Evolutionary conservation across 169 alveolate species (phyloP).

Genomic region (Cryptosporidium ubiquitum): DNA sequence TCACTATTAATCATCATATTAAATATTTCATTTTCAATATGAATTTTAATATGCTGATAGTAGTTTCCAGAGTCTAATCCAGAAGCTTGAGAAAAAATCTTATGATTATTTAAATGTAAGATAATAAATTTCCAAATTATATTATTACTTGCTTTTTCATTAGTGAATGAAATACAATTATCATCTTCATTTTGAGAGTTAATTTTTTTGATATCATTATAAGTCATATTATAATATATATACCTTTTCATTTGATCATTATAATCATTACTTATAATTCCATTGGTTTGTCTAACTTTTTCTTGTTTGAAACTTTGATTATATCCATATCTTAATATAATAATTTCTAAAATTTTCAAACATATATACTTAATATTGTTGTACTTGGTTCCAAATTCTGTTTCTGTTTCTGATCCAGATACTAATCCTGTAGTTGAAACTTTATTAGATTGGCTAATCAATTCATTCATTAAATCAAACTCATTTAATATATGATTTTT

Average conservation of each 20-base stretch:
- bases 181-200: background rate
- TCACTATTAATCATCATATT: background rate
- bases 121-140: conserved; percentile 24
- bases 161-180: too few relatives aligned
- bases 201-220: background rate
- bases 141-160: too few relatives aligned
- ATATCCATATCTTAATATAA: background rate
- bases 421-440: too few relatives aligned
- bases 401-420: background rate
- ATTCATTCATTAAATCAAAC: conserved; percentile 22
- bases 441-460: background rate
- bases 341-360: conserved; percentile 10
- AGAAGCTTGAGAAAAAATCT: background rate
- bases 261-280: background rate
- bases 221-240: background rate
- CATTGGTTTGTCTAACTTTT: background rate
- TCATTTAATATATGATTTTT: conserved; percentile 8
- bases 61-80: background rate
- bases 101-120: background rate
- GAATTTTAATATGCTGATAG: conserved; percentile 21
- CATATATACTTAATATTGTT: conserved; percentile 18
- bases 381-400: background rate
- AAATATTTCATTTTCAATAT: background rate
- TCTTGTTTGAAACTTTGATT: background rate
- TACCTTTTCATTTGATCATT: background rate